phyloP scores from a whole-genome alignment of 2,329 filamentous ascomycete genomes.

The Colletotrichum sidae region DNA sequence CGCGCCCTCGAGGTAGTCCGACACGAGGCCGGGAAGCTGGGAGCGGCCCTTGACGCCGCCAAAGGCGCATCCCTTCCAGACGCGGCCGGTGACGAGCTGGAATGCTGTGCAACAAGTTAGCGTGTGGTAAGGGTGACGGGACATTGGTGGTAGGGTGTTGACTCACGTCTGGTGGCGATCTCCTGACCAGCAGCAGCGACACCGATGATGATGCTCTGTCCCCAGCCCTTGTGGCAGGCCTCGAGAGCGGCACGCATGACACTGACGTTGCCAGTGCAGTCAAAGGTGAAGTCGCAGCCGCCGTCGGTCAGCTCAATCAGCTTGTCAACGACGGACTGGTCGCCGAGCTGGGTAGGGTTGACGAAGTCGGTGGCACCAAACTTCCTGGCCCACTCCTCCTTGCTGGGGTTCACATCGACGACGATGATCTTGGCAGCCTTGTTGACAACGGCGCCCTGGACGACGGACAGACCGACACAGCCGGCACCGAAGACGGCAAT shows the following conservation, averaged over 20 bases:
- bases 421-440: constrained; percentile 83
- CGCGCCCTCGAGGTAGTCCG: constrained; percentile 88
- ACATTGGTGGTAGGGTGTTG: not conserved
- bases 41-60: constrained; percentile 97
- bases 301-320: constrained; percentile 98
- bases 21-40: constrained; percentile 87
- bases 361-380: constrained; percentile 98
- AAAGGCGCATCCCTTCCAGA: constrained; percentile 98
- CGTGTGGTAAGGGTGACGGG: rapidly evolving
- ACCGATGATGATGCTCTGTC: constrained; percentile 96
- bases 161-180: constrained; percentile 91
- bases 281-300: constrained; percentile 98
- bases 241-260: constrained; percentile 97
- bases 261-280: constrained; percentile 96
- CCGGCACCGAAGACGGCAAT: constrained; percentile 95
- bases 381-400: constrained; percentile 92
- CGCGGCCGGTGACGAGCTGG: constrained; percentile 96
- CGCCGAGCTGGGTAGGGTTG: constrained; percentile 84
- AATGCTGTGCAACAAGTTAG: constrained; percentile 72
- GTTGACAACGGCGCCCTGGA: constrained; percentile 91
- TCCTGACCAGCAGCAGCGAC: constrained; percentile 97
- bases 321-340: constrained; percentile 88
- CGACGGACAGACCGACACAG: constrained; percentile 94
- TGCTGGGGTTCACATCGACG: constrained; percentile 82
- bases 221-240: constrained; percentile 99